phyloP scores from a whole-genome alignment of 257 asterid species.

The Solanum bukasovii region DNA sequence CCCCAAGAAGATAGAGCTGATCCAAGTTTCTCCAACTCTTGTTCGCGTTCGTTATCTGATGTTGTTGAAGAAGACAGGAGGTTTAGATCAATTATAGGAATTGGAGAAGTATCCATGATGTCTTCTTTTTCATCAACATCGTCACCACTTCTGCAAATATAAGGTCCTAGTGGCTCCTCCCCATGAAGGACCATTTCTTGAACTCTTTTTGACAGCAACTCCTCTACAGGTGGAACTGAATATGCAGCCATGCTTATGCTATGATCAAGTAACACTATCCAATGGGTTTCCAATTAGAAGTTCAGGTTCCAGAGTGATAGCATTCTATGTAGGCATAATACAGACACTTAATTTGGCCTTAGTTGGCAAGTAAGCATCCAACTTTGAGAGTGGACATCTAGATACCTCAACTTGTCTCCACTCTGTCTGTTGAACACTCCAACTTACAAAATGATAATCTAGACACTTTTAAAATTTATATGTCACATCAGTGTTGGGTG shows the following conservation, averaged over 20 bases:
- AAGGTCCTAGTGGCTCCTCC: constrained; percentile 39
- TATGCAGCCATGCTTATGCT: constrained; percentile 7
- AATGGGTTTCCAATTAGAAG: neutral
- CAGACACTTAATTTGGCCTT: neutral
- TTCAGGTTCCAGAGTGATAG: neutral
- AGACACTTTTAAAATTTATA: neutral
- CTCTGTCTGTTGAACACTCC: neutral
- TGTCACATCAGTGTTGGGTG: neutral
- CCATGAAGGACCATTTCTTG: constrained; percentile 45
- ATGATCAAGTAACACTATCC: neutral
- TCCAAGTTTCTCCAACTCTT: constrained; percentile 28
- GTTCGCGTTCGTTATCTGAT: neutral
- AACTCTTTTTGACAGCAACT: constrained; percentile 37
- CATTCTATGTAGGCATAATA: neutral
- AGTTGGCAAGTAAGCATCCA: neutral
- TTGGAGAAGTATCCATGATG: constrained; percentile 2
- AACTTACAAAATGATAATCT: no score
- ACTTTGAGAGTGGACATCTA: neutral
- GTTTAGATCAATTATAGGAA: constrained; percentile 30
- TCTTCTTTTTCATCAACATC: constrained; percentile 3
- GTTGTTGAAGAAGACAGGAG: neutral
- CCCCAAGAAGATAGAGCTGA: constrained; percentile 44
- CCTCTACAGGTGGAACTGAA: constrained; percentile 17
- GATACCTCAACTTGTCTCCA: neutral
- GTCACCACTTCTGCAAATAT: constrained; percentile 19